Base-by-base conservation (phyloP, 345 rosid species). In the Lumnitzera littorea region DNA sequence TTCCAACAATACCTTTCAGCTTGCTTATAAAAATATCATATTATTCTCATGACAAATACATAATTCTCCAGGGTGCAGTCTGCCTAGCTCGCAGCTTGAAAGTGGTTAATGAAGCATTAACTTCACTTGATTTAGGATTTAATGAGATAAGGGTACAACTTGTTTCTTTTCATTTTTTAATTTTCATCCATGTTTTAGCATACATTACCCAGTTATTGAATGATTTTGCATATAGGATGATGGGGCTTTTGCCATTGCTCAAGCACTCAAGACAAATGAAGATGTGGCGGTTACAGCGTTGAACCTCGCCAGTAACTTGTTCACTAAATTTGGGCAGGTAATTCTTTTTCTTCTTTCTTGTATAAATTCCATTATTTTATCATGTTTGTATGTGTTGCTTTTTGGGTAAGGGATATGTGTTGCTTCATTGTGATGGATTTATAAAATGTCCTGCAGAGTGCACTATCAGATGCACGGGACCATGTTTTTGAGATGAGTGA, bases 291-390 rank as follows among this genome's bases (percentile, higher is more conserved):
- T 92, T 46, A 71, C 87, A 61, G 86, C 96, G 11, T 65, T 92
- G 57, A 87, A 89, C 74, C 96, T 92, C 1, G 84, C 88, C 48
- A 89, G 78, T 63, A 92, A 92, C 78, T 87, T 92, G 75, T 82
- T 92, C 62, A 87, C 96, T 48, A 92, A 92, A 75, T 89, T 89
- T 73, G 96, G 98, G 53, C 98, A 92, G 96, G 96, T 92, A 75
- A 66, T 47, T 5, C 24, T 12, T 46, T 24, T 13, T 15, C 20
- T 12, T 24, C 24, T 53, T 11, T 13, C 41, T 10, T 11, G 51
- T 25, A 23, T 12, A 36, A 17, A 16, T n/a, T 23, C 15, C 46
- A 23, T 16, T n/a, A 20, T 55, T 11, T 25, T 25, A 5, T 16
- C 55, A 17, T 53, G 24, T 31, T 17, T 14, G 14, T 43, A 15